Percentiles rank a stretch among this genome's conserved stretches.
These are phyloP conservation scores for Onygenales sp. DNA, from an alignment of 2,329 filamentous ascomycete species.

Conservation along the genomic window DNA sequence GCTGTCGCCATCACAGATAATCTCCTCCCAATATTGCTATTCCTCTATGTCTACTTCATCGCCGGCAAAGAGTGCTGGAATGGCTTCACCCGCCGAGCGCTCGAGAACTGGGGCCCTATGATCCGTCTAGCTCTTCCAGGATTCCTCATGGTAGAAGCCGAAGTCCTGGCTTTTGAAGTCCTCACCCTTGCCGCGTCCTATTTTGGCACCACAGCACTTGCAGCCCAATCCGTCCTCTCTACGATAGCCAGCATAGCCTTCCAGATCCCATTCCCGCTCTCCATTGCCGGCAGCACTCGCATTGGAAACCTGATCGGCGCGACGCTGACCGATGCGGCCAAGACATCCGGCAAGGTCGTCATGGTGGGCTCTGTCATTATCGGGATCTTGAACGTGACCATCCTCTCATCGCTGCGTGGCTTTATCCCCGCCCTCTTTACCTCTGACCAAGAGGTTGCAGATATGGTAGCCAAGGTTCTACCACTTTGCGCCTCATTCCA, in stretches of 20 bases:
- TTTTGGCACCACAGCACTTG: conserved; percentile 68
- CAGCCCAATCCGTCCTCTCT: conserved; percentile 77
- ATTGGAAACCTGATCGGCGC: conserved; percentile 90
- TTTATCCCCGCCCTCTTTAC: conserved; percentile 72
- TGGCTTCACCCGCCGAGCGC: conserved; percentile 60
- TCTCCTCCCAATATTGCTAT: conserved; percentile 61
- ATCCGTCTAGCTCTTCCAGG: conserved; percentile 78
- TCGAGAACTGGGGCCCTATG: conserved; percentile 75
- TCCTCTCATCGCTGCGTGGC: conserved; percentile 60
- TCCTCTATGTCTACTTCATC: conserved; percentile 63
- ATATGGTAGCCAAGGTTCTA: conserved; percentile 58
- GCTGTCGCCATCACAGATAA: conserved; percentile 68
- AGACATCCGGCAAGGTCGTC: conserved; percentile 68
- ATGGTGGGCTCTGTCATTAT: conserved; percentile 58
- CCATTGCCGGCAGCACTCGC: conserved; percentile 77
- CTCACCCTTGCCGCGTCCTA: conserved; percentile 74
- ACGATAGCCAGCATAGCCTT: conserved; percentile 73
- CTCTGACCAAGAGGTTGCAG: conserved; percentile 59
- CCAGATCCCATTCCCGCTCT: conserved; percentile 85
- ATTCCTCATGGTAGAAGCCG: conserved; percentile 87
- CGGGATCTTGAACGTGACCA: conserved; percentile 66
- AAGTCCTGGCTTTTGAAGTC: conserved; percentile 88
- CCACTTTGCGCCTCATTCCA: conserved; percentile 83
- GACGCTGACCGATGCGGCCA: conserved; percentile 68
- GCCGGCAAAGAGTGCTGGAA: conserved; percentile 71